phyloP scores from a whole-genome alignment of 306 rosid genomes.

The Gastrolobium bilobum region DNA sequence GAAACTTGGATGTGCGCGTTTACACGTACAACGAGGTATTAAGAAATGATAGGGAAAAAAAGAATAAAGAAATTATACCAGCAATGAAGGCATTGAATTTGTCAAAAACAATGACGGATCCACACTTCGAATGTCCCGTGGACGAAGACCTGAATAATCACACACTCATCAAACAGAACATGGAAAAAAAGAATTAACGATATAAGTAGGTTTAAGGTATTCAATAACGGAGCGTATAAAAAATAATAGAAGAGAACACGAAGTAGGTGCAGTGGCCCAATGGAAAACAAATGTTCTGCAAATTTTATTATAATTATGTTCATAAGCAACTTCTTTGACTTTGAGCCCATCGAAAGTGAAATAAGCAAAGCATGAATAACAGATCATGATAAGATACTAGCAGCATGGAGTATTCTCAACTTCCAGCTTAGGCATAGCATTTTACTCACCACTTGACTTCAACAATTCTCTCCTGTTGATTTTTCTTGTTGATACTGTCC shows the following conservation, averaged over 20 bases:
- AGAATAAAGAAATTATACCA: conserved; percentile 61
- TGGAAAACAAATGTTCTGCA: conserved; percentile 6
- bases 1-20: conserved; percentile 11
- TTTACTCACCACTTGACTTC: conserved; percentile 86
- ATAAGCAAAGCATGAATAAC: conserved; percentile 18
- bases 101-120: conserved; percentile 97
- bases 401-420: not conserved
- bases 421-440: conserved; percentile 32
- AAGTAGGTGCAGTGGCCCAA: conserved; percentile 1
- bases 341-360: conserved; percentile 2
- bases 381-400: conserved; percentile 28
- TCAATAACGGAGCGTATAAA: not conserved
- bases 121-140: conserved; percentile 95
- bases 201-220: not conserved
- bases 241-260: conserved; percentile 1
- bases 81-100: conserved; percentile 88
- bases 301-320: not conserved
- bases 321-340: not conserved
- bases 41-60: not conserved
- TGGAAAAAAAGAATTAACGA: not conserved
- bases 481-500: conserved; percentile 75
- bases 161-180: conserved; percentile 36
- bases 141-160: conserved; percentile 86
- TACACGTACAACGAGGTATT: not conserved
- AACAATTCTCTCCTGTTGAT: conserved; percentile 89